phyloP scores from a whole-genome alignment of 495 filamentous ascomycete species.

The Neurospora cerealis region DNA sequence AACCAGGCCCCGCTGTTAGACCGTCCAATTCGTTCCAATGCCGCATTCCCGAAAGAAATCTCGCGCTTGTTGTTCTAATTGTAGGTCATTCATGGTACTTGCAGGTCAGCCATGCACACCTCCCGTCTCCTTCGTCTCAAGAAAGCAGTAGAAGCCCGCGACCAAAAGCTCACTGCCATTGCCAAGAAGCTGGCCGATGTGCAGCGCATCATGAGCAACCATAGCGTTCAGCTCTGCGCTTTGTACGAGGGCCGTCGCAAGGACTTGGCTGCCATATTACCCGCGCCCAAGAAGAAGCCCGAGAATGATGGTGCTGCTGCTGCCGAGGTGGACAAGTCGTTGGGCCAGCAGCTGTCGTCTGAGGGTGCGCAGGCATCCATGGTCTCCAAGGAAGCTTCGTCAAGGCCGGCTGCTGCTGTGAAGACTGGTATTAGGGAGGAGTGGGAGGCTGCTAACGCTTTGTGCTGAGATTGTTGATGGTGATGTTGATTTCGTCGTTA shows the following conservation, averaged over 20 bases:
- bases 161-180: constrained; percentile 10
- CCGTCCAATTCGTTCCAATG: not conserved
- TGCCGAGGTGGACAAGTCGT: no score
- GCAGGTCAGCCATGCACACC: constrained; percentile 1
- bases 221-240: constrained; percentile 14
- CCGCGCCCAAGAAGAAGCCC: not conserved
- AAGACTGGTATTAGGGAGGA: not conserved
- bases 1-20: not conserved
- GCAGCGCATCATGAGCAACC: constrained; percentile 14
- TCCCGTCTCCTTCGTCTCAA: constrained; percentile 6
- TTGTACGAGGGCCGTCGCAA: constrained; percentile 16
- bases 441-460: not conserved
- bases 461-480: not conserved
- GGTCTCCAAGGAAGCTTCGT: not conserved
- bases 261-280: constrained; percentile 7
- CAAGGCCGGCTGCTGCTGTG: not conserved
- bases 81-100: not conserved
- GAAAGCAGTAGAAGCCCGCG: constrained; percentile 15
- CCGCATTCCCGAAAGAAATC: not conserved
- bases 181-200: constrained; percentile 12
- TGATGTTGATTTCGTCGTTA: not conserved
- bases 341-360: not conserved
- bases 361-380: not conserved
- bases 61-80: not conserved
- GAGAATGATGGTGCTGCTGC: not conserved